phyloP scores from a whole-genome alignment of 106 monocot species.

The Ottelia alismoides region DNA sequence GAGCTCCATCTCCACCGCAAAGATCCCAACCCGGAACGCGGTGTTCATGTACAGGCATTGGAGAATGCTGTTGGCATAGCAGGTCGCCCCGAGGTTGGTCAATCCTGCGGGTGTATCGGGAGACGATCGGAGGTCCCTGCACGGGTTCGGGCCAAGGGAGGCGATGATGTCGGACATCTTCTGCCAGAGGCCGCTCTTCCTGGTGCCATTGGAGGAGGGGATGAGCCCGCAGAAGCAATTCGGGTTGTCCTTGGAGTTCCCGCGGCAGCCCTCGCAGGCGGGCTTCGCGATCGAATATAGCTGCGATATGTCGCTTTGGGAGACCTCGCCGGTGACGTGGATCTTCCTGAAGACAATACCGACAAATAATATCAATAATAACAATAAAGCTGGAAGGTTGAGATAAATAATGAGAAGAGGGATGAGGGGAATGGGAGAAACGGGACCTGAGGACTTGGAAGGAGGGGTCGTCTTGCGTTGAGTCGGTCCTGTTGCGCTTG shows the following conservation, averaged over 20 bases:
- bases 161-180: slow-evolving; percentile 57
- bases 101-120: slow-evolving; percentile 75
- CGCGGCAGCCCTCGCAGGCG: slow-evolving; percentile 80
- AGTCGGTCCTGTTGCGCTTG: slow-evolving; percentile 50
- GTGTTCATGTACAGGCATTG: slow-evolving; percentile 98
- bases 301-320: slow-evolving; percentile 40
- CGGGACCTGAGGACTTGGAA: slow-evolving; percentile 44
- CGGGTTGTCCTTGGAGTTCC: slow-evolving; percentile 73
- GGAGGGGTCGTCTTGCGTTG: slow-evolving; percentile 18
- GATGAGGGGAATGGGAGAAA: not conserved
- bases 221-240: slow-evolving; percentile 95
- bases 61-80: slow-evolving; percentile 99
- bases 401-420: not conserved
- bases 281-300: slow-evolving; percentile 61
- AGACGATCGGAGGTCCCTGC: slow-evolving; percentile 54
- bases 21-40: slow-evolving; percentile 60
- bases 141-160: slow-evolving; percentile 69
- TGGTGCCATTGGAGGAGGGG: slow-evolving; percentile 51
- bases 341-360: slow-evolving; percentile 58
- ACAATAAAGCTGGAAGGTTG: not conserved
- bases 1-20: slow-evolving; percentile 67
- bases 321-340: slow-evolving; percentile 53
- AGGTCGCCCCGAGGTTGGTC: slow-evolving; percentile 94
- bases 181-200: slow-evolving; percentile 91
- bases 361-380: slow-evolving; percentile 1